Evolutionary conservation across 2,329 filamentous ascomycete species (phyloP).

Genomic region (Dactylellina haptotyla): DNA sequence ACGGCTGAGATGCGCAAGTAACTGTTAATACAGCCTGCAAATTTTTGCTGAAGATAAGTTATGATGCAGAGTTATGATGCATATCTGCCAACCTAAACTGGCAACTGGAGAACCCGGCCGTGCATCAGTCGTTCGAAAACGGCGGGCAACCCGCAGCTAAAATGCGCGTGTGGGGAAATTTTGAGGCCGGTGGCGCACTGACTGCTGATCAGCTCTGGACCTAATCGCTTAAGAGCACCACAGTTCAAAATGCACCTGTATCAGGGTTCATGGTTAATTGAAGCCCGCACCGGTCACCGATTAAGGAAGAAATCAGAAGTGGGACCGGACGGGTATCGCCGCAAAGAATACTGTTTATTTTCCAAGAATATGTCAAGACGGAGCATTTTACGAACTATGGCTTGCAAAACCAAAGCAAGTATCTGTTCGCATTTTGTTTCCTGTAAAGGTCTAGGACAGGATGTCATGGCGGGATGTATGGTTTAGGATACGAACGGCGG

Average conservation of each 20-base stretch:
- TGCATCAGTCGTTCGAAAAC: constrained; percentile 11
- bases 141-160: constrained; percentile 2
- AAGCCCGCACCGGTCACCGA: constrained; percentile 17
- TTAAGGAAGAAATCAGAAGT: neutral
- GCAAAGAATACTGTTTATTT: neutral
- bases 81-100: constrained; percentile 8
- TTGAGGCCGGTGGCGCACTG: constrained; percentile 21
- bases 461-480: constrained; percentile 2
- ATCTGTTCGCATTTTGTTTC: neutral
- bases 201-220: constrained; percentile 20
- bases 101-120: constrained; percentile 17
- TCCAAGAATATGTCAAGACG: no score
- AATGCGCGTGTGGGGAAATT: constrained; percentile 20
- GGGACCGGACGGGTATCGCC: constrained; percentile 27
- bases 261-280: constrained; percentile 7
- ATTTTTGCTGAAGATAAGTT: no score
- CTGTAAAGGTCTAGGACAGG: neutral
- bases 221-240: constrained; percentile 40
- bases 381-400: no score
- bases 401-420: no score
- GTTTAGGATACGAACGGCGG: neutral
- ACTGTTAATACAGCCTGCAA: no score
- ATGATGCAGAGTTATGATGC: no score
- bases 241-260: neutral
- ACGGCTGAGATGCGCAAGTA: no score